phyloP scores from a whole-genome alignment of 768 basidiomycete genomes.

The Agaricus subrufescens region DNA sequence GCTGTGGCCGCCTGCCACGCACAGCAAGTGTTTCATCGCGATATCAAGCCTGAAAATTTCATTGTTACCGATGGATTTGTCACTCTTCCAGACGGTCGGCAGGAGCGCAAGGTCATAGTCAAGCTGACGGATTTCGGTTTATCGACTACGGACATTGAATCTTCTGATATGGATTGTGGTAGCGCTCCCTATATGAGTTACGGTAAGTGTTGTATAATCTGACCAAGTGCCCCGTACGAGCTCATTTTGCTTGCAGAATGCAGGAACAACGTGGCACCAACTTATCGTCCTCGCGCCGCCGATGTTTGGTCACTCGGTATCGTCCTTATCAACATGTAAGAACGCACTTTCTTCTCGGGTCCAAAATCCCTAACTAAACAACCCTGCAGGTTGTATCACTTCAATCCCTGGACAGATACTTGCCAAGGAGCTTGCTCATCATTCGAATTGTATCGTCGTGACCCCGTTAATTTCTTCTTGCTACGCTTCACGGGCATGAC shows the following conservation, averaged over 20 bases:
- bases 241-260: slow-evolving; percentile 59
- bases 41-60: slow-evolving; percentile 99
- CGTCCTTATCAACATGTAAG: slow-evolving; percentile 96
- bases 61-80: slow-evolving; percentile 84
- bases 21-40: slow-evolving; percentile 87
- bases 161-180: slow-evolving; percentile 96
- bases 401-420: slow-evolving; percentile 97
- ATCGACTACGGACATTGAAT: slow-evolving; percentile 83
- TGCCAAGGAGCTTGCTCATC: slow-evolving; percentile 74
- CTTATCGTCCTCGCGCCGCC: slow-evolving; percentile 90
- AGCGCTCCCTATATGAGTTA: slow-evolving; percentile 99
- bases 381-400: slow-evolving; percentile 82
- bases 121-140: slow-evolving; percentile 97
- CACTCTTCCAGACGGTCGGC: slow-evolving; percentile 46
- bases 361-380: slow-evolving; percentile 6
- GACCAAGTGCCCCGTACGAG: slow-evolving; percentile 9
- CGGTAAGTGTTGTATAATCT: slow-evolving; percentile 45
- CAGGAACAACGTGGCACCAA: slow-evolving; percentile 94
- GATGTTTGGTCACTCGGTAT: slow-evolving; percentile 99
- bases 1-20: slow-evolving; percentile 94
- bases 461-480: slow-evolving; percentile 85
- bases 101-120: slow-evolving; percentile 87
- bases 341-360: slow-evolving; percentile 13
- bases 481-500: slow-evolving; percentile 90
- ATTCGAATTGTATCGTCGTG: slow-evolving; percentile 74